These are phyloP conservation scores for Grosmannia serpens DNA, from an alignment of 2,329 filamentous ascomycete species.

Conservation along the genomic window DNA sequence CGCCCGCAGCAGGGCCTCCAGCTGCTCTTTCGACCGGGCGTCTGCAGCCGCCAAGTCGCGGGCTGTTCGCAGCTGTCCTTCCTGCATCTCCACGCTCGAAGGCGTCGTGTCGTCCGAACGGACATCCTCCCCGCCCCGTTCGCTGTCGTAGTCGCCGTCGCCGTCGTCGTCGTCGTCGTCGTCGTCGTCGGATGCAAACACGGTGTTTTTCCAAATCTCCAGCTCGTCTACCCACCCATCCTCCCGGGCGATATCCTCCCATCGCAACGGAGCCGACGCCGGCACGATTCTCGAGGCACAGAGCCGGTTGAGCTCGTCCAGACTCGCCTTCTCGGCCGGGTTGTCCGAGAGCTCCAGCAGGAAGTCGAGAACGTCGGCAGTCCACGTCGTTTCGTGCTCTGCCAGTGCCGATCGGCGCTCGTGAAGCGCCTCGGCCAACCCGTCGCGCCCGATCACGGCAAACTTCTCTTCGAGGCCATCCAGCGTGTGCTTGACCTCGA, in stretches of 20 bases:
- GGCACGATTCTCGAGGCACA: slow-evolving; percentile 30
- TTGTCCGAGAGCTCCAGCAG: slow-evolving; percentile 72
- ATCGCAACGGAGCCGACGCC: slow-evolving; percentile 45
- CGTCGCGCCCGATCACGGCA: slow-evolving; percentile 65
- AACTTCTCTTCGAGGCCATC: slow-evolving; percentile 79
- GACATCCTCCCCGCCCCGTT: slow-evolving; percentile 43
- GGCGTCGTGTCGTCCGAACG: slow-evolving; percentile 18
- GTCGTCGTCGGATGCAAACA: slow-evolving; percentile 49
- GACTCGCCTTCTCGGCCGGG: slow-evolving; percentile 57
- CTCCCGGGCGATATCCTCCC: slow-evolving; percentile 68
- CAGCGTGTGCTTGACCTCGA: slow-evolving; percentile 54
- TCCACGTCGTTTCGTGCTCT: slow-evolving; percentile 42
- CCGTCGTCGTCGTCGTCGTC: slow-evolving; percentile 45
- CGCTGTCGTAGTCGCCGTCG: slow-evolving; percentile 23
- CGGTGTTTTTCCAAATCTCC: slow-evolving; percentile 51
- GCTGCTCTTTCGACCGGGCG: slow-evolving; percentile 16
- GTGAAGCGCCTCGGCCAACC: slow-evolving; percentile 59
- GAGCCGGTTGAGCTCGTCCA: slow-evolving; percentile 50
- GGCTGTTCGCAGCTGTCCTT: slow-evolving; percentile 1
- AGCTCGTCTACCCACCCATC: slow-evolving; percentile 60
- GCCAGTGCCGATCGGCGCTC: slow-evolving; percentile 20
- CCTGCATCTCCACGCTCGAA: slow-evolving; percentile 3
- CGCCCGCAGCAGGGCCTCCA: slow-evolving; percentile 21
- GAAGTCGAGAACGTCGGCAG: slow-evolving; percentile 68
- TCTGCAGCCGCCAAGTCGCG: slow-evolving; percentile 19